A percentile compares a stretch with the other conserved stretches of the same genome.
phyloP scores from a whole-genome alignment of 2,329 filamentous ascomycete genomes.

The Neocucurbitaria cava region DNA sequence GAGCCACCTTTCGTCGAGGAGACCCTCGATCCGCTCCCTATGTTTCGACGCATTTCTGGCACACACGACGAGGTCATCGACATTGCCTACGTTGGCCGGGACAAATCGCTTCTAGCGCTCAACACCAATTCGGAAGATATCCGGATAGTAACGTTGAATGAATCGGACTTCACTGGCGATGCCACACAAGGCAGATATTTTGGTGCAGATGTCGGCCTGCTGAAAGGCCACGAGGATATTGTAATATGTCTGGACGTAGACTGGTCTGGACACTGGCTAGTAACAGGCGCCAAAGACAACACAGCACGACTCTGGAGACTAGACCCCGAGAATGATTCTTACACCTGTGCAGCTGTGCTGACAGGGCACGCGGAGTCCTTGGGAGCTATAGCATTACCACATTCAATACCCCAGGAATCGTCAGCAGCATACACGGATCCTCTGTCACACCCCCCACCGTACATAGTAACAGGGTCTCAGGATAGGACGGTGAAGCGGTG shows the following conservation, averaged over 20 bases:
- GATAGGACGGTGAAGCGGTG: constrained; percentile 96
- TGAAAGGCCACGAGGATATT: constrained; percentile 93
- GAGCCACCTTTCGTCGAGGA: constrained; percentile 47
- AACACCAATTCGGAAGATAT: constrained; percentile 96
- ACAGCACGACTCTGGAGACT: constrained; percentile 89
- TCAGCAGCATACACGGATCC: constrained; percentile 77
- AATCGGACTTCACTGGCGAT: constrained; percentile 33
- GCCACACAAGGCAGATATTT: constrained; percentile 68
- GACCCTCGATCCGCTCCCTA: constrained; percentile 63
- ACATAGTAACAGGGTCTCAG: constrained; percentile 89
- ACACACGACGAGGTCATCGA: constrained; percentile 99
- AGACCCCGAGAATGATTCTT: constrained; percentile 76
- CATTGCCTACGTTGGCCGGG: constrained; percentile 80
- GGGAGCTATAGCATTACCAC: constrained; percentile 85
- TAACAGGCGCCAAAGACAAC: constrained; percentile 96
- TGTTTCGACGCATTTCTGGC: constrained; percentile 83
- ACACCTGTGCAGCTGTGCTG: constrained; percentile 80
- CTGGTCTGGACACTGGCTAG: constrained; percentile 97
- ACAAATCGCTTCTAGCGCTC: constrained; percentile 82
- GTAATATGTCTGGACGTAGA: constrained; percentile 94
- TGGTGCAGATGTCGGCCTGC: constrained; percentile 83
- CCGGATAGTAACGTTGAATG: constrained; percentile 76
- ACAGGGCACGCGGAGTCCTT: constrained; percentile 94
- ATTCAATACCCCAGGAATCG: constrained; percentile 68
- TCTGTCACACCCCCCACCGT: constrained; percentile 79